Percentiles rank a stretch among this genome's conserved stretches.
phyloP scores from a whole-genome alignment of 75 land plant species.

The Picea glauca region DNA sequence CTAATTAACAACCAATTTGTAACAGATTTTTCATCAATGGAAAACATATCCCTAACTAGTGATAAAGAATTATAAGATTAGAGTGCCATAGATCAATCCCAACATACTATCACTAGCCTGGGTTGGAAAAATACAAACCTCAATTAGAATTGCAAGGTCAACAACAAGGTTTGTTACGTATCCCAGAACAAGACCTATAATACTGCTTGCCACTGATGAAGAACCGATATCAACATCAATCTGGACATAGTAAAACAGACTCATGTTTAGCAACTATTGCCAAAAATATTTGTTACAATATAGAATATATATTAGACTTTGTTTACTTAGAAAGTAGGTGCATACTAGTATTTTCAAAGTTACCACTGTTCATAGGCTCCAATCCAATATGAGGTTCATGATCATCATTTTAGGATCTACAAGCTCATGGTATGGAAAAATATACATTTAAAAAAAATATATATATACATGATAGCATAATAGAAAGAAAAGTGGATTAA shows the following conservation, averaged over 20 bases:
- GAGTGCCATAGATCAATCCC: neutral
- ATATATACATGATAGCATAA: neutral
- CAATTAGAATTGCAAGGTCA: constrained; percentile 85
- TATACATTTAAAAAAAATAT: neutral
- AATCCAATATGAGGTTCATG: too few species aligned
- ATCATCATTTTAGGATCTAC: too few species aligned
- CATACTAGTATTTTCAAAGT: neutral
- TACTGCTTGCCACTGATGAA: constrained; percentile 90
- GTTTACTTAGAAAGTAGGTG: neutral
- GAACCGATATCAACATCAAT: constrained; percentile 98
- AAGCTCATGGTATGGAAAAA: neutral
- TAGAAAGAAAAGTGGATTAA: too few species aligned
- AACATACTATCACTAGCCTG: neutral
- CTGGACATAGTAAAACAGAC: constrained; percentile 30
- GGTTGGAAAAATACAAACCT: constrained; percentile 43
- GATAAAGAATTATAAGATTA: neutral
- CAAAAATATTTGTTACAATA: neutral
- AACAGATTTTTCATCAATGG: neutral
- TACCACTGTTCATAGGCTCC: neutral
- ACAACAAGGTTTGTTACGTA: constrained; percentile 88
- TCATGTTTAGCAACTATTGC: neutral
- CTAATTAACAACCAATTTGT: neutral
- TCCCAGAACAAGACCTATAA: constrained; percentile 85
- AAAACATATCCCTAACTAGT: neutral
- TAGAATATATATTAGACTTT: neutral